Percentiles rank a stretch among this genome's conserved stretches.
phyloP scores from a whole-genome alignment of 169 alveolate genomes.

The Eimeria tenella region DNA sequence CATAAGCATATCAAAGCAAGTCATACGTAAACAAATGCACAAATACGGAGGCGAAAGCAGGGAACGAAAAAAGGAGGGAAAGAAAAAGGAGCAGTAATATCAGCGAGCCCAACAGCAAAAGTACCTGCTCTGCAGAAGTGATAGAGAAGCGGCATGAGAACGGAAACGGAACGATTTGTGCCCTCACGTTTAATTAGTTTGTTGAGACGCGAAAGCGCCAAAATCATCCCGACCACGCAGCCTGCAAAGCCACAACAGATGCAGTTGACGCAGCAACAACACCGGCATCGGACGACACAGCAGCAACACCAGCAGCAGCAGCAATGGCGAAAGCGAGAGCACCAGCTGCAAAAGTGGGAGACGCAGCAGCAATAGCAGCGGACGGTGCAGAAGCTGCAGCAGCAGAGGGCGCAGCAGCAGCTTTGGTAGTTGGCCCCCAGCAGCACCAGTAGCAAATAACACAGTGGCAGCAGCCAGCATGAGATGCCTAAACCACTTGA shows the following conservation, averaged over 20 bases:
- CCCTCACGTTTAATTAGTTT: neutral
- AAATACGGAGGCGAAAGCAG: neutral
- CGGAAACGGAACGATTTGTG: neutral
- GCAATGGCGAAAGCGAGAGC: neutral
- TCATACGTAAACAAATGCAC: neutral
- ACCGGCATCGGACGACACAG: neutral
- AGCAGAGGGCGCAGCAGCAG: neutral
- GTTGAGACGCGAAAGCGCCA: slow-evolving; percentile 42
- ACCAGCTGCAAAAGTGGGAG: neutral
- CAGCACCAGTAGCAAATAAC: no score
- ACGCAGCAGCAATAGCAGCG: neutral
- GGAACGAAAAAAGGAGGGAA: neutral
- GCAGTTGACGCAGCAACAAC: neutral
- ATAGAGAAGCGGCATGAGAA: slow-evolving; percentile 26
- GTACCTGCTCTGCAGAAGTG: slow-evolving; percentile 45
- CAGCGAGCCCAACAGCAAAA: neutral
- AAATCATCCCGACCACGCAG: slow-evolving; percentile 31
- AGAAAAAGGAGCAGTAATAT: neutral
- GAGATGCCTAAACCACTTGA: no score
- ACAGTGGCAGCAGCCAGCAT: no score
- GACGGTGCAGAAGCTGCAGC: neutral
- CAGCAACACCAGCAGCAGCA: neutral
- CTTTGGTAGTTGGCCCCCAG: no score
- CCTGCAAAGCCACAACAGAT: neutral
- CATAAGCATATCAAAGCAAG: neutral